Percentiles rank a stretch among this genome's conserved stretches.
Evolutionary conservation across 2,329 filamentous ascomycete species (phyloP).

Genomic region (Madurella fahalii): DNA sequence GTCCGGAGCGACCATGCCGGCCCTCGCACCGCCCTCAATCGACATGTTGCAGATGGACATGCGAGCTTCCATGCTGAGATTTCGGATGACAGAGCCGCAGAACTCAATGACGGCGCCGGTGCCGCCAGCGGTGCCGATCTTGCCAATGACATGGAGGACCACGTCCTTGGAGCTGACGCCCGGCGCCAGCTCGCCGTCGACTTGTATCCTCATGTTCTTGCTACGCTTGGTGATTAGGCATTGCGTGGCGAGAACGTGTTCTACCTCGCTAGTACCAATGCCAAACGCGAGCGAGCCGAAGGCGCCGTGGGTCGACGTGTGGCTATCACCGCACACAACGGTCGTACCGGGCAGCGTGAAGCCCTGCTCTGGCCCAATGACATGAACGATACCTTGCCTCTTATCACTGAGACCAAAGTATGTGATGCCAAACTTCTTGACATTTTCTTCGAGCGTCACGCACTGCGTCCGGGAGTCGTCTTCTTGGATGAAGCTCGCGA

Average conservation of each 20-base stretch:
- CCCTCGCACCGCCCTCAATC: slow-evolving; percentile 90
- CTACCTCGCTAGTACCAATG: slow-evolving; percentile 96
- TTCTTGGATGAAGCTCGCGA: slow-evolving; percentile 90
- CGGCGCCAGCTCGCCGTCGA: slow-evolving; percentile 82
- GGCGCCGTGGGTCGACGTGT: slow-evolving; percentile 96
- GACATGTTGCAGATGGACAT: slow-evolving; percentile 99
- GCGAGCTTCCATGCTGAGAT: slow-evolving; percentile 88
- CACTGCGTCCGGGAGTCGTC: slow-evolving; percentile 91
- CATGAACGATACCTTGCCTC: slow-evolving; percentile 96
- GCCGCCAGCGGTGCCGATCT: slow-evolving; percentile 92
- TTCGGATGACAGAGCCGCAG: slow-evolving; percentile 87
- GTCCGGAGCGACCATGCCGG: slow-evolving; percentile 95
- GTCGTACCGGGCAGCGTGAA: slow-evolving; percentile 97
- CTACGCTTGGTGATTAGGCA: slow-evolving; percentile 90
- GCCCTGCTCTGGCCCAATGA: slow-evolving; percentile 96
- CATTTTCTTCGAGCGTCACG: slow-evolving; percentile 93
- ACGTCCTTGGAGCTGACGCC: slow-evolving; percentile 97
- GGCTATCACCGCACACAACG: slow-evolving; percentile 94
- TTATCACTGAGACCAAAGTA: slow-evolving; percentile 97
- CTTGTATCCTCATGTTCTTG: slow-evolving; percentile 98
- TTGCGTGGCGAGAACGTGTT: slow-evolving; percentile 96
- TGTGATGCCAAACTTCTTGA: slow-evolving; percentile 92
- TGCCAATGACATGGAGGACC: slow-evolving; percentile 85
- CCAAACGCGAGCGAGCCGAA: slow-evolving; percentile 94
- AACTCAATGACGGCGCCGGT: slow-evolving; percentile 96